A percentile compares a stretch with the other conserved stretches of the same genome.
Evolutionary conservation across 805 yeast species (phyloP).

Genomic region (Nadsonia fulvescens): DNA sequence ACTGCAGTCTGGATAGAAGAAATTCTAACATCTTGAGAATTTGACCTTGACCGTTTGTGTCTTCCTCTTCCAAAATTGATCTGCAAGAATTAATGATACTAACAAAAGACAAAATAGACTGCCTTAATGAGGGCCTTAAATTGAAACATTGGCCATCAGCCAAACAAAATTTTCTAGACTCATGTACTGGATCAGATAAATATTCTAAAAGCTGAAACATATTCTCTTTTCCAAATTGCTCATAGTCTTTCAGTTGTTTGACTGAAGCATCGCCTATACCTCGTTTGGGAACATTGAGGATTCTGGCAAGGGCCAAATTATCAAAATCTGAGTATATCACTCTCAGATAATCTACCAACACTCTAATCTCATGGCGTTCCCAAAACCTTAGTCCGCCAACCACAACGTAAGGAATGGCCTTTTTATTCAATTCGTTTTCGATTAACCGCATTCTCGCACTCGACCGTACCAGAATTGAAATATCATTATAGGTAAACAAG

Average conservation of each 20-base stretch:
- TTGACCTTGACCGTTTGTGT: too few species aligned
- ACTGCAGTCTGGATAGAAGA: too few species aligned
- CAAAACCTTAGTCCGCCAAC: slow-evolving; percentile 65
- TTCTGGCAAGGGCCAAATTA: slow-evolving; percentile 36
- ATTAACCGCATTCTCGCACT: slow-evolving; percentile 40
- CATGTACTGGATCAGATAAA: too few species aligned
- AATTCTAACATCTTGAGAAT: too few species aligned
- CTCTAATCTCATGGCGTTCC: slow-evolving; percentile 52
- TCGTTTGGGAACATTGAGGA: slow-evolving; percentile 40
- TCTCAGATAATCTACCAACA: slow-evolving; percentile 46
- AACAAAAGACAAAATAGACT: too few species aligned
- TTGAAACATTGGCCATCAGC: too few species aligned
- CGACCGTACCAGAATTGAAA: slow-evolving; percentile 57
- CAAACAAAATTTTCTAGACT: too few species aligned
- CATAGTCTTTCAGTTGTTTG: too few species aligned
- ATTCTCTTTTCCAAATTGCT: not conserved
- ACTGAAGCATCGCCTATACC: slow-evolving; percentile 54
- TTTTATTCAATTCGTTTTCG: slow-evolving; percentile 47
- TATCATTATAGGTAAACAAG: slow-evolving; percentile 34
- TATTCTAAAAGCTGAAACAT: not conserved
- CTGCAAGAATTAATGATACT: too few species aligned
- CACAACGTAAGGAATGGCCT: slow-evolving; percentile 53
- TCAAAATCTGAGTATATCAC: slow-evolving; percentile 43
- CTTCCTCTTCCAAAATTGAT: too few species aligned
- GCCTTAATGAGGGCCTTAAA: too few species aligned